Base-by-base conservation (phyloP, 129 eudicot species). In the Deinandra increscens region DNA sequence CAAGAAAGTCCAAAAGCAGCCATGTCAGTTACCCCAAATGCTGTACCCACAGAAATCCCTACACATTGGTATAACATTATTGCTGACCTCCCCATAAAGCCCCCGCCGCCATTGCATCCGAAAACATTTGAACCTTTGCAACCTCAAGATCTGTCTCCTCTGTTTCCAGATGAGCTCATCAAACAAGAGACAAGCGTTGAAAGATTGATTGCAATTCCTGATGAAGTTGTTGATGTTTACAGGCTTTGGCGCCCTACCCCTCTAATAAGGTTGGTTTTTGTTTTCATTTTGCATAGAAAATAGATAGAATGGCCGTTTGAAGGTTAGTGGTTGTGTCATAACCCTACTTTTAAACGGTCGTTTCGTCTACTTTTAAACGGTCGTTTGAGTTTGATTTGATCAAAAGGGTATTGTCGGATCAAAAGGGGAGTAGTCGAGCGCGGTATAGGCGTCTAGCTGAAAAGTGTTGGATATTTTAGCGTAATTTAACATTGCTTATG, bases 181-280 rank as follows among this genome's bases (percentile, higher is more conserved):
- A 84, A 85, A 63, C 98, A 89, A 69, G 98, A 93, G 68, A 85
- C 78, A 4, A 84, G 81, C 78, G 31, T 13, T 22, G 90, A 85
- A 9, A 75, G 82, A 37, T 83, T 82, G 48, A 82, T 93, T 39
- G 88, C 70, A 34, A 93, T 93, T 60, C 98, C 98, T 0, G 84
- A 93, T 38, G 97, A 89, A 68, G 96, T 93, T 80, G 64, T 83
- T 4, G 98, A 93, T 54, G 76, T 93, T 62, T 93, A 86, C 17
- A 60, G 81, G 37, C 95, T 93, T 54, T 93, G 98, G 98, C 91
- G 98, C 17, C 98, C 98, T 19, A 93, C 98, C 12, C 98, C 98
- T 51, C 75, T 93, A 13, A 87, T 93, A 78, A 86, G 98, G 98
- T 93, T 63, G 64, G 60, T 56, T 75, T 34, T 82, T 36, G 39